Conservation (phyloP, 352 stramenopile species). For the Elongisporangium anandrum region DNA sequence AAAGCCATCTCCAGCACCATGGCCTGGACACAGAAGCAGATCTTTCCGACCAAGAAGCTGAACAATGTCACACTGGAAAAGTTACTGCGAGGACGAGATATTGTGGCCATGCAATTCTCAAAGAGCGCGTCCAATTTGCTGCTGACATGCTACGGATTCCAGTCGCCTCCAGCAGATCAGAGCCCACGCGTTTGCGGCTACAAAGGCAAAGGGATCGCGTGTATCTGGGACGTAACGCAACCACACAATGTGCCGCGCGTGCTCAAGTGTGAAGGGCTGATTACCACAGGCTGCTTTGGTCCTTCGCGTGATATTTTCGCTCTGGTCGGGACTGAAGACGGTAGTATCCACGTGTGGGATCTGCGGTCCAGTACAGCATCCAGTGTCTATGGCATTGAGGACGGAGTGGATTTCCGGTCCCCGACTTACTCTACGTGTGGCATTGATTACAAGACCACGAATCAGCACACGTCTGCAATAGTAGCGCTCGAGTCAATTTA, state of each 20-base stretch:
- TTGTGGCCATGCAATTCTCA: constrained; percentile 44
- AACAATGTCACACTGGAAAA: constrained; percentile 24
- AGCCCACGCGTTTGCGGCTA: constrained; percentile 9
- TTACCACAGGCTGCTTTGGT: constrained; percentile 32
- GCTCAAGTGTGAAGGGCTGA: constrained; percentile 41
- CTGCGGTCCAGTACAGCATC: constrained; percentile 23
- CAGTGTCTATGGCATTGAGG: constrained; percentile 6
- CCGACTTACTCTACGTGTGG: constrained; percentile 62
- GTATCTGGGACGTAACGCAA: constrained; percentile 67
- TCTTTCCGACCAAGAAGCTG: constrained; percentile 31
- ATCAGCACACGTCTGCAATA: constrained; percentile 43
- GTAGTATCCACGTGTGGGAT: constrained; percentile 68
- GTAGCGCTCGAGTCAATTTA: constrained; percentile 28
- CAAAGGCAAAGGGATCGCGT: constrained; percentile 44
- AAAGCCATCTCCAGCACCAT: constrained; percentile 7
- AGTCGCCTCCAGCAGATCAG: constrained; percentile 3
- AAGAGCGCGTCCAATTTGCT: constrained; percentile 43
- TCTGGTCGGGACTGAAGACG: constrained; percentile 51
- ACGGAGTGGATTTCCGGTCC: constrained; percentile 25
- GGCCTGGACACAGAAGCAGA: constrained; percentile 14
- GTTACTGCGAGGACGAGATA: constrained; percentile 22
- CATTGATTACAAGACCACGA: constrained; percentile 26
- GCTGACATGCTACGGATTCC: constrained; percentile 31
- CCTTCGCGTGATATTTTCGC: constrained; percentile 52
- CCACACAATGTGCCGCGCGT: constrained; percentile 33